Base-by-base conservation (phyloP, 2,329 filamentous ascomycete genomes). In the Fusarium oligoseptatum region DNA sequence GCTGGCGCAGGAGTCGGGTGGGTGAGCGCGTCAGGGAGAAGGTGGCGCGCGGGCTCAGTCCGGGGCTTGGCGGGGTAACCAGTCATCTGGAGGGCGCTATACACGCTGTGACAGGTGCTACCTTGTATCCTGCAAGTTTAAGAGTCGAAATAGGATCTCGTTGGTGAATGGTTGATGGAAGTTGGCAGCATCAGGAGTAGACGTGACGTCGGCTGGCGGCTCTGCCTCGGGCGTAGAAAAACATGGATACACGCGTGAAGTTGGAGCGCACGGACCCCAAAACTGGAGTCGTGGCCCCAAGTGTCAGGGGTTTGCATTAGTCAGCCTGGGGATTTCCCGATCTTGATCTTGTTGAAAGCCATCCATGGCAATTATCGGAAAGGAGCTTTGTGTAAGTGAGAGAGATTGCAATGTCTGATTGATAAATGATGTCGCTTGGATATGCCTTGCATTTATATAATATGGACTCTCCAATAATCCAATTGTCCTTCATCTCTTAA, bases 171-270 rank as follows among this genome's bases (percentile, higher is more conserved):
- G 70, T 72, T 72, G 80, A 82, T 81, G 78, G 66, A 64, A 69
- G 72, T 71, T 74, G 74, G 72, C 70, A 71, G 76, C 78, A 77
- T 73, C 74, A 80, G 78, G 74, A 77, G 77, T 76, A 78, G 80
- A 77, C 77, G 78, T 83, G 81, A 82, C 77, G 82, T 84, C 79
- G 80, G 57, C 69, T 67, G 61, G 67, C 68, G 68, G 68, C 68
- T 71, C 66, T 64, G 61, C 60, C 60, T 69, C 64, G 68, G 67
- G 67, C 70, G 63, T 45, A 67, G 58, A 83, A 84, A 84, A 83
- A 83, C 81, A 84, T 80, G 78, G 75, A 56, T 29, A 64, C 80
- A 83, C 83, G 83, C 83, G 83, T 84, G 83, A 83, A 82, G 83
- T 83, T 73, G 76, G 68, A 73, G 72, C 69, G 81, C 81, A 81